Evolutionary conservation across 306 rosid species (phyloP).

Genomic region (Prunus dulcis): DNA sequence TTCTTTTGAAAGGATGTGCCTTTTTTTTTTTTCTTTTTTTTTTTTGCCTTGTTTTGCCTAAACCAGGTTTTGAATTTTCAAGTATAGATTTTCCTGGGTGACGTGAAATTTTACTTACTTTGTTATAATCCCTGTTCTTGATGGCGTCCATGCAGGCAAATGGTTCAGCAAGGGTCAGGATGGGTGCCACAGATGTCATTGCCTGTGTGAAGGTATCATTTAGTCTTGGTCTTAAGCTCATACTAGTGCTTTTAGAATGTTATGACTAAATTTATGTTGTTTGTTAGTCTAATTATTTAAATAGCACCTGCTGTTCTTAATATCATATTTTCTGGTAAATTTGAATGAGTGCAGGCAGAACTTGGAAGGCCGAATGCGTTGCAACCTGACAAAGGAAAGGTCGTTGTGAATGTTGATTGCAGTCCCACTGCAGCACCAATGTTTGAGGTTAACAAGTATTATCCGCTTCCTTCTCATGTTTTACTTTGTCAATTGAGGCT

Average conservation of each 20-base stretch:
- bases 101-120: neutral
- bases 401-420: conserved; percentile 19
- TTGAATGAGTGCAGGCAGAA: conserved; percentile 66
- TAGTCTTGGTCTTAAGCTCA: conserved; percentile 6
- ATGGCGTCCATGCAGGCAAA: conserved; percentile 52
- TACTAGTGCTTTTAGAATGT: neutral
- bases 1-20: neutral
- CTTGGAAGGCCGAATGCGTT: conserved; percentile 71
- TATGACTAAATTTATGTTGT: neutral
- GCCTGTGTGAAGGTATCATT: conserved; percentile 77
- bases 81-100: no score
- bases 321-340: neutral
- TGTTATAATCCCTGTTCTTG: conserved; percentile 8
- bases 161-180: conserved; percentile 81
- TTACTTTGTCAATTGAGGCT: neutral
- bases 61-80: no score
- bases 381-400: conserved; percentile 80
- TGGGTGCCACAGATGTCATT: conserved; percentile 81
- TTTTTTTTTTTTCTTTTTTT: neutral
- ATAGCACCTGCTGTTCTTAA: neutral
- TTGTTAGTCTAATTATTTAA: neutral
- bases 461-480: neutral
- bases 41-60: neutral
- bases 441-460: neutral
- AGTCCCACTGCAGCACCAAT: conserved; percentile 16